Percentiles rank a stretch among this genome's conserved stretches.
Conservation (phyloP, 805 yeast genomes). For the Jamesozyma gamospora region DNA sequence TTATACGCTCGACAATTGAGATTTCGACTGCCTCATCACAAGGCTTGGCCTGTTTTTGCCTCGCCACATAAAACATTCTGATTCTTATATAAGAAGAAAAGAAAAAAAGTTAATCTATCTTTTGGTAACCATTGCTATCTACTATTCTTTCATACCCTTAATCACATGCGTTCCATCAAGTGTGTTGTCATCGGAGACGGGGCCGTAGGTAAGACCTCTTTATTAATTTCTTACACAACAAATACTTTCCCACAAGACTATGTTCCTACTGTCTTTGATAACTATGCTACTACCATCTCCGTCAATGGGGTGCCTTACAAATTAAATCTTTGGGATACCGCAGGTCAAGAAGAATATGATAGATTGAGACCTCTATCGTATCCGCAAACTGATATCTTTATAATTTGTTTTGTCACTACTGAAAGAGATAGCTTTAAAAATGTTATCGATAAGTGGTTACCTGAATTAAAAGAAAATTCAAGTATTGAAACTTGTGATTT, state of each 20-base stretch:
- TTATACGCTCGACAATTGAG: too few species aligned
- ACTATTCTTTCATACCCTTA: too few species aligned
- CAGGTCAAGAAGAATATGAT: conserved; percentile 90
- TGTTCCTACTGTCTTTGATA: conserved; percentile 89
- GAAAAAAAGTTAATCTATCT: too few species aligned
- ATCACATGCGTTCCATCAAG: conserved; percentile 68
- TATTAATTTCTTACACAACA: conserved; percentile 80
- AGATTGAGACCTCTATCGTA: conserved; percentile 80
- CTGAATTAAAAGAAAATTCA: conserved; percentile 79
- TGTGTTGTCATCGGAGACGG: conserved; percentile 93
- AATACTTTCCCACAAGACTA: conserved; percentile 90
- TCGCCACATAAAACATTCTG: too few species aligned
- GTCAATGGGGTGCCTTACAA: conserved; percentile 52
- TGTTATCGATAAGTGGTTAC: conserved; percentile 74
- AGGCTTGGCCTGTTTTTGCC: too few species aligned
- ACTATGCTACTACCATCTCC: conserved; percentile 79
- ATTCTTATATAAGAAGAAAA: too few species aligned
- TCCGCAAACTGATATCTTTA: conserved; percentile 84
- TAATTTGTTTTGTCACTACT: conserved; percentile 77
- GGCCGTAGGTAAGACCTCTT: conserved; percentile 90
- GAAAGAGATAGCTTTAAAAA: conserved; percentile 74
- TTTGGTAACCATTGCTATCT: too few species aligned
- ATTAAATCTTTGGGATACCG: conserved; percentile 90
- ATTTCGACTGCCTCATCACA: too few species aligned
- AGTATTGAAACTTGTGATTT: conserved; percentile 37